Evolutionary conservation across 345 rosid genomes (phyloP), one percentile per base, ranked within the genome.

Genomic region (Populus tremula): DNA sequence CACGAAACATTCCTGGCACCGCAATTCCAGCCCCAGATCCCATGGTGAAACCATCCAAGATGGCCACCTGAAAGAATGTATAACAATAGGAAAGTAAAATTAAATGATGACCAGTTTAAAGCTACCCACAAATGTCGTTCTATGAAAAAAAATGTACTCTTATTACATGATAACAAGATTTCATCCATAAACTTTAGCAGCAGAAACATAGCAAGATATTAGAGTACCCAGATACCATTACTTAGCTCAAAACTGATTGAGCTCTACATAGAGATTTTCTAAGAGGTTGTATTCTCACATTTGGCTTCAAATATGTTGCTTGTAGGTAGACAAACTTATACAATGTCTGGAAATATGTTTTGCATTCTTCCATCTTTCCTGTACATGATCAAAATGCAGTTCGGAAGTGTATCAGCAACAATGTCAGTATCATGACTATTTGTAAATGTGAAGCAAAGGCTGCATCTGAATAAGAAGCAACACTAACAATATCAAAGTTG

Each of bases 231-330:
- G 45, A 77, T 50, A 53, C 56, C 8, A 75, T 25, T 29, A 27
- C 67, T 64, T 38, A 36, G 20, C 39, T 56, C 56, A 43, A 63
- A 81, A 81, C 70, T 53, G 23, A 79, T 54, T 63, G 70, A 65
- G 21, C 72, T 66, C 70, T 68, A 69, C 31, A 73, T 41, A 77
- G 53, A 79, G 75, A 35, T 67, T 29, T 25, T 18, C 8, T 65
- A 31, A 73, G 67, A 63, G 63, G 76, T 83, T 76, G 75, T 70
- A 66, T 36, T 45, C 97, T 90, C 83, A 90, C 97, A 87, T 91
- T 91, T 75, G 99, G 97, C 84, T 93, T 91, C 77, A 91, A 74
- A 85, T 89, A 93, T 54, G 96, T 96, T 82, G 92, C 97, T 87
- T 92, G 98, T 63, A 93, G 83, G 84, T 96, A 96, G 18, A 87